These are phyloP conservation scores for Aphanomyces euteiches DNA, from an alignment of 352 stramenopile species.

Conservation along the genomic window DNA sequence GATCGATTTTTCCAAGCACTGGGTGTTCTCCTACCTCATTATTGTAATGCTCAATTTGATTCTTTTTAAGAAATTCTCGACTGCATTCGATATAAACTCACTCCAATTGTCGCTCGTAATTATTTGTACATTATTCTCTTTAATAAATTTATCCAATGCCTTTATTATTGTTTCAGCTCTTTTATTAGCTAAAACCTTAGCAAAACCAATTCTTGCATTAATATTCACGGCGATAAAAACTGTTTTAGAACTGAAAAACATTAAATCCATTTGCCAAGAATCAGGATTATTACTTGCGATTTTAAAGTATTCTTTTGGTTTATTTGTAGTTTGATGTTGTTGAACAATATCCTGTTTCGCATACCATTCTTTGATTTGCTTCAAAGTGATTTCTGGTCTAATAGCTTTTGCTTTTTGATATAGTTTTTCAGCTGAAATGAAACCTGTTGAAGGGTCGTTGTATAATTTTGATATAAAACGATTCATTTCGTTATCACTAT, in stretches of 20 bases:
- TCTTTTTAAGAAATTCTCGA: constrained; percentile 29
- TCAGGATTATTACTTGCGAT: constrained; percentile 31
- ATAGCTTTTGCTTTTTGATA: constrained; percentile 33
- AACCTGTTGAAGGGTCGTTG: constrained; percentile 36
- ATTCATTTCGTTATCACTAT: constrained; percentile 9
- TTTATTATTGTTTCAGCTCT: constrained; percentile 32
- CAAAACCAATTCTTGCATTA: constrained; percentile 39
- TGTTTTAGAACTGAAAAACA: too few species aligned
- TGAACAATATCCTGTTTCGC: constrained; percentile 31
- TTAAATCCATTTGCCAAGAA: constrained; percentile 39
- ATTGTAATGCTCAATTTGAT: constrained; percentile 33
- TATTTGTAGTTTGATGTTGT: constrained; percentile 32
- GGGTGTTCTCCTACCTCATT: constrained; percentile 30
- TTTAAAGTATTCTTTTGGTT: background rate
- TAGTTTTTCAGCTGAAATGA: constrained; percentile 29
- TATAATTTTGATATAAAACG: constrained; percentile 33
- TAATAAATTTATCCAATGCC: constrained; percentile 33
- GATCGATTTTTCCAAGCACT: constrained; percentile 35
- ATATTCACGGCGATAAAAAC: constrained; percentile 42
- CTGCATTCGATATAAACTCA: constrained; percentile 29
- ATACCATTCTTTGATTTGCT: constrained; percentile 36
- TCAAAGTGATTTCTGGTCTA: constrained; percentile 30
- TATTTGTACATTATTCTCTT: constrained; percentile 34
- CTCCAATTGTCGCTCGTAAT: constrained; percentile 36
- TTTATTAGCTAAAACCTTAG: constrained; percentile 40